phyloP scores from a whole-genome alignment of 805 yeast genomes.

The Yarrowia keelungensis region DNA sequence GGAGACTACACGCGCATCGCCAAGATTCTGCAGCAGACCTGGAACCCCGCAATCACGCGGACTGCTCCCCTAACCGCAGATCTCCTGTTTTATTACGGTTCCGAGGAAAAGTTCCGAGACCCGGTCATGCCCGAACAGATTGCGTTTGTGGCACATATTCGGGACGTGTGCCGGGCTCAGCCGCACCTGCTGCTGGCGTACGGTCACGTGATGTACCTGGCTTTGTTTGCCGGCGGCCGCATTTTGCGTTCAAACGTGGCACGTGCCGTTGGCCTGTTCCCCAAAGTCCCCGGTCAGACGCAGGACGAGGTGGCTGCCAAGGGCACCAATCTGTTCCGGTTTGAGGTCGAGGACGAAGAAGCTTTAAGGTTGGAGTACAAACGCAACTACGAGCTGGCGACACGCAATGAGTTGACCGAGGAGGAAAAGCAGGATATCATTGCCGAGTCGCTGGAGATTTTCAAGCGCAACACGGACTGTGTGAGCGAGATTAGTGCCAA shows the following conservation, averaged over 20 bases:
- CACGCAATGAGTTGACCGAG: slow-evolving; percentile 74
- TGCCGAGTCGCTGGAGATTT: slow-evolving; percentile 69
- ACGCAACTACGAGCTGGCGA: slow-evolving; percentile 76
- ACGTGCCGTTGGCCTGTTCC: slow-evolving; percentile 74
- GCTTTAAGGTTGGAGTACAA: slow-evolving; percentile 70
- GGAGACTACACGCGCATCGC: slow-evolving; percentile 48
- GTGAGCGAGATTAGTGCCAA: slow-evolving; percentile 71
- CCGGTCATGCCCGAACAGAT: slow-evolving; percentile 70
- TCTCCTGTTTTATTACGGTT: slow-evolving; percentile 66
- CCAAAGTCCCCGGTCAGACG: slow-evolving; percentile 70
- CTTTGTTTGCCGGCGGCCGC: slow-evolving; percentile 85
- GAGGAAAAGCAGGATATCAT: slow-evolving; percentile 72
- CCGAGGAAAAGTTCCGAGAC: slow-evolving; percentile 61
- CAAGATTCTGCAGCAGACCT: slow-evolving; percentile 62
- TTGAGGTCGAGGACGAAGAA: slow-evolving; percentile 72
- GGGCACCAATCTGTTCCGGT: slow-evolving; percentile 76
- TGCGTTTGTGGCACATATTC: slow-evolving; percentile 67
- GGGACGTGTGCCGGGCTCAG: slow-evolving; percentile 59
- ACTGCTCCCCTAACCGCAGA: slow-evolving; percentile 64
- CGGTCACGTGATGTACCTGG: slow-evolving; percentile 84
- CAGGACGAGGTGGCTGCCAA: slow-evolving; percentile 64
- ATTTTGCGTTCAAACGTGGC: slow-evolving; percentile 71
- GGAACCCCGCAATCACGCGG: slow-evolving; percentile 76
- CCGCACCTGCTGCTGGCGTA: slow-evolving; percentile 80
- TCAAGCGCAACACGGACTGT: slow-evolving; percentile 65